Evolutionary conservation across 495 filamentous ascomycete genomes (phyloP), one percentile per base, ranked within the genome.

Genomic region (Cladorrhinum samala): DNA sequence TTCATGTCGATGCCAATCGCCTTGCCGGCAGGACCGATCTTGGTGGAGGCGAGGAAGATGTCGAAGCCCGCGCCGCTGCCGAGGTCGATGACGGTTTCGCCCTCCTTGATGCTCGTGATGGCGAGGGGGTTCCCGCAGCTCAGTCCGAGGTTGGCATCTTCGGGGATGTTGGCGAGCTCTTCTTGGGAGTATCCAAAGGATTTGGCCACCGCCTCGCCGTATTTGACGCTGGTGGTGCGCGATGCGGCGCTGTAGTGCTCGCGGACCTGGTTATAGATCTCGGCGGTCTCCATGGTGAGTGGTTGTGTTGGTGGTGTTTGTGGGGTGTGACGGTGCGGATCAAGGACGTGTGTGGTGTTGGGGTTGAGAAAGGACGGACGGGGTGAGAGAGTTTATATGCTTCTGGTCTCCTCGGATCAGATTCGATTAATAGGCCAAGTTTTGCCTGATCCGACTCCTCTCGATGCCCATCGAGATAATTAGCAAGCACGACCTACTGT

Each of bases 1-100:
- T 76, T 86, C 78, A 87, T 87, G 64, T 88, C 85, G 18, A 87
- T 66, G 14, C 84, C 85, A 48, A 85, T 82, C 1, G 73, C 80
- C 8, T 65, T 66, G 4, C 84, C 84, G 2, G 58, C 64, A 0
- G 55, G 43, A 0, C 83, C 83, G 11, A 87, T 76, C 51, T 77
- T 80, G 42, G 66, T 63, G 3, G 80, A 72, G 18, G 83, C 83
- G 2, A 80, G 75, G 57, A 86, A 82, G 43, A 82, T 71, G 57
- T 87, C 84, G 51, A 87, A 82, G 4, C 83, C 83, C 6, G 73
- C 80, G 4, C 85, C 83, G 56, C 72, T 74, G 30, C 85, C 83
- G 3, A 87, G 64, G 54, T 87, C 84, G 51, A 87, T 63, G 7
- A 84, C 71, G 1, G 75, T 80, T 62, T 87, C 83, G n/a, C 83